These are phyloP conservation scores for Solanum lignicaule DNA, from an alignment of 257 asterid species.

Conservation along the genomic window DNA sequence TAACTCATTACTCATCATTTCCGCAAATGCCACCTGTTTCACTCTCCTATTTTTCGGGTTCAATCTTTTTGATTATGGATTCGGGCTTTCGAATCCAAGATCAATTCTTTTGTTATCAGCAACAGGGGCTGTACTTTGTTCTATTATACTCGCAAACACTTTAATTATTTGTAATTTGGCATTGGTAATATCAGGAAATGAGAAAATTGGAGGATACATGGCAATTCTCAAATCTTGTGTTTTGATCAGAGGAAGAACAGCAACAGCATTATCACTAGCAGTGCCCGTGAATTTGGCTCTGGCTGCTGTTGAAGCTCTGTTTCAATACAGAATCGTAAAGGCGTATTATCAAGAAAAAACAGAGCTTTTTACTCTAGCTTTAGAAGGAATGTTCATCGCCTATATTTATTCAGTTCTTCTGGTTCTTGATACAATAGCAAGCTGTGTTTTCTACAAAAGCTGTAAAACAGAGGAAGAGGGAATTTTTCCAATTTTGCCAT, in stretches of 20 bases:
- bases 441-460: constrained; percentile 28
- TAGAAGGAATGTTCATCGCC: constrained; percentile 45
- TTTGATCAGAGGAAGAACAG: constrained; percentile 33
- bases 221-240: constrained; percentile 35
- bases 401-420: constrained; percentile 40
- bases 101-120: constrained; percentile 21
- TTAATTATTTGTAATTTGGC: constrained; percentile 43
- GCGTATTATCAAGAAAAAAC: constrained; percentile 5
- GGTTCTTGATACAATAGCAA: constrained; percentile 39
- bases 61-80: constrained; percentile 17
- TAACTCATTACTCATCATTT: constrained; percentile 30
- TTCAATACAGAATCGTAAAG: constrained; percentile 41
- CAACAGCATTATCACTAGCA: constrained; percentile 49
- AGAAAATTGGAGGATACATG: constrained; percentile 32
- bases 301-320: constrained; percentile 52
- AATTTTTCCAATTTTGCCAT: neutral
- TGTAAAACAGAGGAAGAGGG: constrained; percentile 23
- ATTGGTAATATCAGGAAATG: constrained; percentile 35
- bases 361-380: constrained; percentile 8
- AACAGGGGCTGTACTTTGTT: constrained; percentile 32
- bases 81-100: constrained; percentile 19
- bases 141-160: constrained; percentile 42
- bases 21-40: constrained; percentile 49
- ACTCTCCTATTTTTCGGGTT: constrained; percentile 22
- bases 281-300: constrained; percentile 25